phyloP scores from a whole-genome alignment of 1,284 basidiomycete species.

The Termitomyces sp. region DNA sequence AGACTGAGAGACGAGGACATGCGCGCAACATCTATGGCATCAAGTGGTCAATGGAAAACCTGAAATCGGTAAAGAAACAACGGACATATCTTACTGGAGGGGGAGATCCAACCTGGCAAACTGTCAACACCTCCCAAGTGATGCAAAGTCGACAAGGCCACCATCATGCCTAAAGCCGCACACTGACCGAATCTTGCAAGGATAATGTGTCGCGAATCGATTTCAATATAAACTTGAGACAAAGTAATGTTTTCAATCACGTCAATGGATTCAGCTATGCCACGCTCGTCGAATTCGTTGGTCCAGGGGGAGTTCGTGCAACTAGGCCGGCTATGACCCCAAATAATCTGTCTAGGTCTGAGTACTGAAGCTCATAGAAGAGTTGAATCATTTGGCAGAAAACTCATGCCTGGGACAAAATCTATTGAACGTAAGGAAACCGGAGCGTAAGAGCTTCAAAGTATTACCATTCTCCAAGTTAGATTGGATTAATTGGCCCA shows the following conservation, averaged over 20 bases:
- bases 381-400: not conserved
- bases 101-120: not conserved
- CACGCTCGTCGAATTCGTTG: not conserved
- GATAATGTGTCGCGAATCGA: not conserved
- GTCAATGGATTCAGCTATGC: not conserved
- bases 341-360: not conserved
- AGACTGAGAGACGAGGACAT: not conserved
- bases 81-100: not conserved
- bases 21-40: not conserved
- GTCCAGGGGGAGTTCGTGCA: not conserved
- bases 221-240: not conserved
- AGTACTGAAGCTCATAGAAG: not conserved
- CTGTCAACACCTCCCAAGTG: not conserved
- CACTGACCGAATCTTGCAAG: not conserved
- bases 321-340: not conserved
- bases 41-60: not conserved
- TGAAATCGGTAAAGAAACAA: not conserved
- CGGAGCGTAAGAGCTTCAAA: not conserved
- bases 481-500: not conserved
- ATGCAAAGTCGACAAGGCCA: not conserved
- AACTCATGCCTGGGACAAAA: not conserved
- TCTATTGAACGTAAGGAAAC: not conserved
- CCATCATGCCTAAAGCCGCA: not conserved
- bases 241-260: not conserved
- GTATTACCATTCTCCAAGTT: not conserved